Base-by-base conservation (phyloP, 106 monocot species). In the Alisma plantagoaquatica region DNA sequence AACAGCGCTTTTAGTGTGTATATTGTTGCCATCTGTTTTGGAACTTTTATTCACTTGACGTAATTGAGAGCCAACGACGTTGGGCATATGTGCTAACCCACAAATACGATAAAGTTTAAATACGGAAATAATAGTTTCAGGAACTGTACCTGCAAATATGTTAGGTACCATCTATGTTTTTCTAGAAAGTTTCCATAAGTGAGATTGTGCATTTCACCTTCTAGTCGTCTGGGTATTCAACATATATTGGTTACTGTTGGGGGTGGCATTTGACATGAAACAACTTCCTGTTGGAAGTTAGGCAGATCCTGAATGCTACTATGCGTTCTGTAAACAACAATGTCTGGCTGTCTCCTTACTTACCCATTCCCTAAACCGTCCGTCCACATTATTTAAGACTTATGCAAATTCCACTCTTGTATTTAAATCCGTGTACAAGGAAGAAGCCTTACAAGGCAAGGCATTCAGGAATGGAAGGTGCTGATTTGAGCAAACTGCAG, bases 211-310 rank as follows among this genome's bases (percentile, higher is more conserved):
- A n/a, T n/a, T n/a, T n/a, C n/a, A n/a, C n/a, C n/a, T n/a, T n/a
- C n/a, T n/a, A n/a, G n/a, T n/a, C n/a, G n/a, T n/a, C n/a, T n/a
- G n/a, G n/a, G n/a, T n/a, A n/a, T n/a, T n/a, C n/a, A n/a, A n/a
- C n/a, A n/a, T n/a, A n/a, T n/a, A n/a, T n/a, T 41, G 30, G 35
- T 44, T 25, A 59, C 28, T 51, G 68, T 59, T 68, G 51, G 30
- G 59, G 31, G 33, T 50, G 58, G n/a, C 59, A 68, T 41, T 68
- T 27, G 29, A 31, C 68, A 59, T 68, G 59, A 68, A 23, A 26
- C 0, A 43, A 16, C 2, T 20, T 15, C 54, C 29, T 27, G 23
- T 35, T 68, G 59, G 49, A 68, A 21, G 51, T 59, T 59, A 59
- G 68, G 27, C 29, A 28, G 14, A 41, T 26, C 3, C 20, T 51